These are phyloP conservation scores for Trichomonas tenax DNA, from an alignment of 208 protist species.

Conservation along the genomic window DNA sequence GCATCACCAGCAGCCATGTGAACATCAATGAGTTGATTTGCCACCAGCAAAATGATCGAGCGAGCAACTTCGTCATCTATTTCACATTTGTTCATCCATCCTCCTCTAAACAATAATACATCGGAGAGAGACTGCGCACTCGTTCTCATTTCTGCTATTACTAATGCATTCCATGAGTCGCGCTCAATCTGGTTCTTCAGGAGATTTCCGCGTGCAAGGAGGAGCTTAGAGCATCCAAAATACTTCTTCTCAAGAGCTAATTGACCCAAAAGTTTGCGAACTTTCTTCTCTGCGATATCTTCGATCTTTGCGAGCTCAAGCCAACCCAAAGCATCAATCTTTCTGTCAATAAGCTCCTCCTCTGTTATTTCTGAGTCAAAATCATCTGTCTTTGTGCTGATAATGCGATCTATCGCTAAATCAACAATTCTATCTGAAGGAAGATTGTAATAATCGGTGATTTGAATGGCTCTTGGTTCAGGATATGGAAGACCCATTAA, in stretches of 20 bases:
- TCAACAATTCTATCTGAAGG: neutral
- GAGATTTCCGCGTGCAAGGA: neutral
- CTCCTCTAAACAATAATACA: neutral
- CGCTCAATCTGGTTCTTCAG: neutral
- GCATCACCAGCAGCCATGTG: neutral
- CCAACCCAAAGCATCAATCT: neutral
- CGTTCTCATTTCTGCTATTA: neutral
- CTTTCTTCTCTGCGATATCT: neutral
- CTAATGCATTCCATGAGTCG: neutral
- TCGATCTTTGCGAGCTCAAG: neutral
- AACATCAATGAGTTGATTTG: neutral
- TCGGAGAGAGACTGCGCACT: neutral
- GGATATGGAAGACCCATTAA: neutral
- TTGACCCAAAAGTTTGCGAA: neutral
- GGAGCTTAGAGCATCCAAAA: neutral
- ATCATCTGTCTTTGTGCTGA: neutral
- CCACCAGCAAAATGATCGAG: neutral
- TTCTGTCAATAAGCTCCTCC: neutral
- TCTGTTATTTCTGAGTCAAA: neutral
- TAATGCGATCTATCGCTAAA: neutral
- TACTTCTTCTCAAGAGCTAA: neutral
- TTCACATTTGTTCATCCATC: neutral
- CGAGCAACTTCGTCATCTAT: neutral
- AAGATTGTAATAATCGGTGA: neutral
- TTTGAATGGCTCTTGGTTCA: neutral